phyloP scores from a whole-genome alignment of 495 filamentous ascomycete genomes.

The Bryoglossum gracile region DNA sequence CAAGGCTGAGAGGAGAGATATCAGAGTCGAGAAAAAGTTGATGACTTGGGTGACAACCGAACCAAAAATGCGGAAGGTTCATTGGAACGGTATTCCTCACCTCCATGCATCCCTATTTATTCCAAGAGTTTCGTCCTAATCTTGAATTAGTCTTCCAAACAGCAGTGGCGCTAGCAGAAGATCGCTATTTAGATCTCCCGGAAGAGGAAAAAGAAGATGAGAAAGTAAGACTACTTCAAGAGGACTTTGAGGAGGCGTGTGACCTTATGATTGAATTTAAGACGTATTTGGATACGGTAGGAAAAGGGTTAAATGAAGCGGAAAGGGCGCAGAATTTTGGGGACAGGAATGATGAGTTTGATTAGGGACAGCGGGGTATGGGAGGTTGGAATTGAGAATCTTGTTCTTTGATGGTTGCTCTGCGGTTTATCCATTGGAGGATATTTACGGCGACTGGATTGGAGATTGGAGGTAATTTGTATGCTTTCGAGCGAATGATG shows the following conservation, averaged over 20 bases:
- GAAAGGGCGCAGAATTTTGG: not conserved
- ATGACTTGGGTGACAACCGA: conserved; percentile 6
- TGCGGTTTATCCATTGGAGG: too few relatives aligned
- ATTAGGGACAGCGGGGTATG: too few relatives aligned
- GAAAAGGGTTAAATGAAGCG: not conserved
- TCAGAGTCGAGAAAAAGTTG: not conserved
- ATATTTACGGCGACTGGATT: too few relatives aligned
- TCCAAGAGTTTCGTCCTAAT: not conserved
- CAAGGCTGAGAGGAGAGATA: conserved; percentile 2
- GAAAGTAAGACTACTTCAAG: not conserved
- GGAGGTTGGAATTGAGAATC: too few relatives aligned
- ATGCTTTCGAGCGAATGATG: too few relatives aligned
- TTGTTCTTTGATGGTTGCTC: too few relatives aligned
- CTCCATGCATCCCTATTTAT: not conserved
- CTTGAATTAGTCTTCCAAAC: conserved; percentile 6
- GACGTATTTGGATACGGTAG: not conserved
- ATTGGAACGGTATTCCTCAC: conserved; percentile 22
- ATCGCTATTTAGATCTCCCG: not conserved
- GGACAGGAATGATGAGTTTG: not conserved
- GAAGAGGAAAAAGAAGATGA: not conserved
- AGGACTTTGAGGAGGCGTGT: not conserved
- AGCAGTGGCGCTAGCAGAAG: not conserved
- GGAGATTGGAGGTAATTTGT: too few relatives aligned
- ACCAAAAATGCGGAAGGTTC: conserved; percentile 5
- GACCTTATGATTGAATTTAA: not conserved